phyloP scores from a whole-genome alignment of 257 asterid genomes.

The Handroanthus guayacan region DNA sequence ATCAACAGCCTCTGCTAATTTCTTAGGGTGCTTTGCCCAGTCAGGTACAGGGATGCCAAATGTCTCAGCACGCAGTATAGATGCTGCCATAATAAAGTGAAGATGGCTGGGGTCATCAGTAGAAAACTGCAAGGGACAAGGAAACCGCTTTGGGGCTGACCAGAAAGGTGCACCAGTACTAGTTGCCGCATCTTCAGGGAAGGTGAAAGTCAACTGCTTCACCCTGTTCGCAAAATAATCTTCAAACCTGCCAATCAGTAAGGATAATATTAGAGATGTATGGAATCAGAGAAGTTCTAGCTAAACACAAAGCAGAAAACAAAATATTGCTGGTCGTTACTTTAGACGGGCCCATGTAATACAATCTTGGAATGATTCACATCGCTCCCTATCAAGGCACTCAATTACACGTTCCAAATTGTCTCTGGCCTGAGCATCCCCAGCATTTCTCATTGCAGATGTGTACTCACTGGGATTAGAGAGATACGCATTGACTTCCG shows the following conservation, averaged over 20 bases:
- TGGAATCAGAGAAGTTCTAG: not conserved
- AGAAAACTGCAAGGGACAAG: slow-evolving; percentile 76
- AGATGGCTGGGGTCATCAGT: slow-evolving; percentile 79
- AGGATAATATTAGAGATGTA: slow-evolving; percentile 29
- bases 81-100: slow-evolving; percentile 80
- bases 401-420: slow-evolving; percentile 81
- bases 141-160: slow-evolving; percentile 96
- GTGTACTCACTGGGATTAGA: slow-evolving; percentile 72
- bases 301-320: slow-evolving; percentile 1
- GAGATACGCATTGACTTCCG: slow-evolving; percentile 87
- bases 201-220: slow-evolving; percentile 83
- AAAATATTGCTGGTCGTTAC: slow-evolving; percentile 46
- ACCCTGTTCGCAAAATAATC: slow-evolving; percentile 83
- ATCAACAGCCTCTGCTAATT: slow-evolving; percentile 72
- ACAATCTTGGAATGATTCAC: slow-evolving; percentile 84
- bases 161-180: slow-evolving; percentile 92
- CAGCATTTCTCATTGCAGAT: slow-evolving; percentile 73
- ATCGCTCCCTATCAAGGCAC: slow-evolving; percentile 79
- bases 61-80: slow-evolving; percentile 85
- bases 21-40: slow-evolving; percentile 80
- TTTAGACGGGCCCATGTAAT: slow-evolving; percentile 82
- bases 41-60: slow-evolving; percentile 81
- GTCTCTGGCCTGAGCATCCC: slow-evolving; percentile 97
- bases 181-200: slow-evolving; percentile 91
- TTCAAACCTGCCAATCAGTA: slow-evolving; percentile 67